Percentiles rank a stretch among this genome's conserved stretches.
These are phyloP conservation scores for Entomortierella beljakovae DNA, from an alignment of 192 early-diverging fungal species.

Conservation along the genomic window DNA sequence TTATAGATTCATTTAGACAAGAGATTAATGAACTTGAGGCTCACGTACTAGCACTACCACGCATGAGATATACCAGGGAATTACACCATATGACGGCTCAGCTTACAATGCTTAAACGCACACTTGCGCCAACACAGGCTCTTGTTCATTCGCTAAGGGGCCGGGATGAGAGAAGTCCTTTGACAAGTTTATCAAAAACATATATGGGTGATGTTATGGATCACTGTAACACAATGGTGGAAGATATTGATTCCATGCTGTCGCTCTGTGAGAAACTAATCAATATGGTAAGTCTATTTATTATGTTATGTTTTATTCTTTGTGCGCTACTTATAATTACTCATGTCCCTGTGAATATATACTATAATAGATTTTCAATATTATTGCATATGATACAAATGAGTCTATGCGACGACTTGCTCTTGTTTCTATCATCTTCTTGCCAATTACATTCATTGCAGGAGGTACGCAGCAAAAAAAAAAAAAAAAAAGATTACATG, in stretches of 20 bases:
- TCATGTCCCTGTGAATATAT: too few relatives aligned
- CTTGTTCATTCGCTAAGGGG: conserved; percentile 53
- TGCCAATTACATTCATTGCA: conserved; percentile 67
- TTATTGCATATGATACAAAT: conserved; percentile 60
- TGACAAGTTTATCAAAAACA: conserved; percentile 48
- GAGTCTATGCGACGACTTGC: conserved; percentile 55
- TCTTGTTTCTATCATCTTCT: conserved; percentile 57
- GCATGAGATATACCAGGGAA: conserved; percentile 55
- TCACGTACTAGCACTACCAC: conserved; percentile 50
- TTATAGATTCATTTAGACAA: conserved; percentile 55
- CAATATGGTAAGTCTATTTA: conserved; percentile 52
- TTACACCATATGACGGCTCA: conserved; percentile 61
- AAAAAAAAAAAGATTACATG: background rate
- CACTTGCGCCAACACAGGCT: conserved; percentile 58
- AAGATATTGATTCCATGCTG: conserved; percentile 60
- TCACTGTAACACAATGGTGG: conserved; percentile 62
- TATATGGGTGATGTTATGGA: conserved; percentile 66
- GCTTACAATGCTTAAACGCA: conserved; percentile 55
- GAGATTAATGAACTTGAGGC: conserved; percentile 56
- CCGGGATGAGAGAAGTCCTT: conserved; percentile 38
- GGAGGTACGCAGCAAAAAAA: conserved; percentile 46
- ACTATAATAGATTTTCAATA: conserved; percentile 54
- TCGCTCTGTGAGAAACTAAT: conserved; percentile 57
- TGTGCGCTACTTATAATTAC: background rate
- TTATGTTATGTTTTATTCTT: too few relatives aligned